Percentiles rank a stretch among this genome's conserved stretches.
Conservation (phyloP, 495 filamentous ascomycete species). For the Entonaema liquescens region DNA sequence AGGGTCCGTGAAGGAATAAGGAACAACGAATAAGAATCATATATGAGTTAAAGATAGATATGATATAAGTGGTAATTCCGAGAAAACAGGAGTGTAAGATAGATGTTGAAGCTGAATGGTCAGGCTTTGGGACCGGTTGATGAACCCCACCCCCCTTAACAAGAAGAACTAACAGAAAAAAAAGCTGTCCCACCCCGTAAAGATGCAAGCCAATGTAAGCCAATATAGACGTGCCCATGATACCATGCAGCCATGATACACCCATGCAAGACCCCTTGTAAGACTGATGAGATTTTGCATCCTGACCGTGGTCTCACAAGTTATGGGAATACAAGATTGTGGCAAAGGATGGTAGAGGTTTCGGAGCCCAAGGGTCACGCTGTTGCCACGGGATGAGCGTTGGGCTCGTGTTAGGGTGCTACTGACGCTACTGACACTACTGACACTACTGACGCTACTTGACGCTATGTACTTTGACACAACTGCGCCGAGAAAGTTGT, state of each 20-base stretch:
- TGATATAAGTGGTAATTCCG: constrained; percentile 4
- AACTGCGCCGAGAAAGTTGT: neutral
- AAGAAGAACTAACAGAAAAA: neutral
- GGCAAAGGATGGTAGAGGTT: constrained; percentile 22
- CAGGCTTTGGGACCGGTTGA: constrained; percentile 4
- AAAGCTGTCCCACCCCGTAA: neutral
- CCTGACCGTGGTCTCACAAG: constrained; percentile 36
- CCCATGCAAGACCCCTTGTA: constrained; percentile 17
- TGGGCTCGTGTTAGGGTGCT: constrained; percentile 40
- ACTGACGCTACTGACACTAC: constrained; percentile 16
- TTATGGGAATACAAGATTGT: constrained; percentile 35
- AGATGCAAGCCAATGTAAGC: constrained; percentile 32
- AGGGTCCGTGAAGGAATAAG: neutral
- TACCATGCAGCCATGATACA: constrained; percentile 30
- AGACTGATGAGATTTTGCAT: constrained; percentile 31
- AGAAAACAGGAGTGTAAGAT: constrained; percentile 6
- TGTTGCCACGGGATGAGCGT: constrained; percentile 36
- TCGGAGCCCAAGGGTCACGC: constrained; percentile 34
- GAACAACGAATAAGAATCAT: neutral
- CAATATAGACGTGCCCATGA: constrained; percentile 24
- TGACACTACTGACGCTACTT: constrained; percentile 14
- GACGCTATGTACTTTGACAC: constrained; percentile 2
- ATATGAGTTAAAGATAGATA: constrained; percentile 15
- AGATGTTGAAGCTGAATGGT: constrained; percentile 1
- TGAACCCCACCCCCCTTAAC: constrained; percentile 19